These are phyloP conservation scores for Decorospora gaudefroyi DNA, from an alignment of 2,329 filamentous ascomycete species.

Conservation along the genomic window DNA sequence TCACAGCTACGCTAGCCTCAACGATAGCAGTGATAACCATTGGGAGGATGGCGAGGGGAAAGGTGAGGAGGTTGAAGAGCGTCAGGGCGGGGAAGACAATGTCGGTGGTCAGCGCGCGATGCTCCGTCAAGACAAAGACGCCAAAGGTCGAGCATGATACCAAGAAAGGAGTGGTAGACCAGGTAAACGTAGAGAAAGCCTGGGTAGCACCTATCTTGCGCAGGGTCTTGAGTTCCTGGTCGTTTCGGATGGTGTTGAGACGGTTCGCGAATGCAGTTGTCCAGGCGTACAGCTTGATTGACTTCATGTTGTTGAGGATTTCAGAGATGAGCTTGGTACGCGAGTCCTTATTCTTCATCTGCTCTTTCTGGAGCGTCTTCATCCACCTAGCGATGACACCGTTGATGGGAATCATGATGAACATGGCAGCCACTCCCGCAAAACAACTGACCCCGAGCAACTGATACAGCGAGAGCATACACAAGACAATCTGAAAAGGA, in stretches of 20 bases:
- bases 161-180: slow-evolving; percentile 95
- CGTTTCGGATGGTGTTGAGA: slow-evolving; percentile 93
- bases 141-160: slow-evolving; percentile 97
- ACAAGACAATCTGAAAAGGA: slow-evolving; percentile 92
- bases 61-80: slow-evolving; percentile 93
- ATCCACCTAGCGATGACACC: slow-evolving; percentile 89
- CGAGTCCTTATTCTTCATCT: slow-evolving; percentile 99
- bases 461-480: slow-evolving; percentile 94
- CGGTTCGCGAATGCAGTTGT: slow-evolving; percentile 97
- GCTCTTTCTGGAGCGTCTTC: slow-evolving; percentile 90
- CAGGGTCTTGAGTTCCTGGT: slow-evolving; percentile 91
- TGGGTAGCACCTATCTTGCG: slow-evolving; percentile 95
- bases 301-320: slow-evolving; percentile 99
- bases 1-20: slow-evolving; percentile 90
- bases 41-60: slow-evolving; percentile 88
- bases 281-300: slow-evolving; percentile 97
- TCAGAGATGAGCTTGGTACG: slow-evolving; percentile 93
- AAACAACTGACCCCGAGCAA: slow-evolving; percentile 96
- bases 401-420: slow-evolving; percentile 96
- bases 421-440: slow-evolving; percentile 91
- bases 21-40: slow-evolving; percentile 99
- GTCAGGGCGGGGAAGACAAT: slow-evolving; percentile 94
- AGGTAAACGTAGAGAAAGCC: slow-evolving; percentile 94
- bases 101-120: slow-evolving; percentile 83
- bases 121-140: slow-evolving; percentile 84